These are phyloP conservation scores for Mycena alexandri DNA, from an alignment of 768 basidiomycete genomes.

Conservation along the genomic window DNA sequence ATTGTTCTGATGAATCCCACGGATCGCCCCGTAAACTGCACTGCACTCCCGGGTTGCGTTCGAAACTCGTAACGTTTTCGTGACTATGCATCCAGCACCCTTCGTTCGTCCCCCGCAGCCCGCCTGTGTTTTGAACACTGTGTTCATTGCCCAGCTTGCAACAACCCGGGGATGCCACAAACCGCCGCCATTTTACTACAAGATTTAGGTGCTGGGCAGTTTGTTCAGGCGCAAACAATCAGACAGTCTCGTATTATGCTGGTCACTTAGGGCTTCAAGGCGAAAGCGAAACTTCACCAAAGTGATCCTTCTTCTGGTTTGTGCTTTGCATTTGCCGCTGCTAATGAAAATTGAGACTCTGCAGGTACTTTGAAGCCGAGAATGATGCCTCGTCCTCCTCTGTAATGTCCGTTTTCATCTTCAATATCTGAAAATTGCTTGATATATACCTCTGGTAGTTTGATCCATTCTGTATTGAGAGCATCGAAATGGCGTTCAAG, in stretches of 20 bases:
- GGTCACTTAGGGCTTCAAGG: conserved; percentile 49
- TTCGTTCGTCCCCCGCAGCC: no score
- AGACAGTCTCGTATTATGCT: conserved; percentile 37
- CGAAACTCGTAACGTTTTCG: no score
- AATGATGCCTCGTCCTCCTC: conserved; percentile 44
- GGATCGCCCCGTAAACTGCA: no score
- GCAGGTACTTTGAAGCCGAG: conserved; percentile 50
- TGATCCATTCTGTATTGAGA: conserved; percentile 43
- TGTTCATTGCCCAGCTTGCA: no score
- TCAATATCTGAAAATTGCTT: neutral
- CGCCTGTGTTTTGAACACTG: no score
- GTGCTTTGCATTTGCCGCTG: neutral
- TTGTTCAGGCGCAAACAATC: neutral
- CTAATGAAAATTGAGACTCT: neutral
- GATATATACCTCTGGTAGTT: conserved; percentile 15
- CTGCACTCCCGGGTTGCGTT: no score
- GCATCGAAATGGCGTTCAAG: conserved; percentile 27
- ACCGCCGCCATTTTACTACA: conserved; percentile 2
- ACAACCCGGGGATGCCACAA: no score
- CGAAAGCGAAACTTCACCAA: conserved; percentile 42
- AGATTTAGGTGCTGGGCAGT: conserved; percentile 1
- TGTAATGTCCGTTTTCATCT: conserved; percentile 36
- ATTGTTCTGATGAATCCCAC: no score
- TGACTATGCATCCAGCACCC: no score
- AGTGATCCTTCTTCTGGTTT: conserved; percentile 43